phyloP scores from a whole-genome alignment of 306 rosid species.

The Inga oerstediana region DNA sequence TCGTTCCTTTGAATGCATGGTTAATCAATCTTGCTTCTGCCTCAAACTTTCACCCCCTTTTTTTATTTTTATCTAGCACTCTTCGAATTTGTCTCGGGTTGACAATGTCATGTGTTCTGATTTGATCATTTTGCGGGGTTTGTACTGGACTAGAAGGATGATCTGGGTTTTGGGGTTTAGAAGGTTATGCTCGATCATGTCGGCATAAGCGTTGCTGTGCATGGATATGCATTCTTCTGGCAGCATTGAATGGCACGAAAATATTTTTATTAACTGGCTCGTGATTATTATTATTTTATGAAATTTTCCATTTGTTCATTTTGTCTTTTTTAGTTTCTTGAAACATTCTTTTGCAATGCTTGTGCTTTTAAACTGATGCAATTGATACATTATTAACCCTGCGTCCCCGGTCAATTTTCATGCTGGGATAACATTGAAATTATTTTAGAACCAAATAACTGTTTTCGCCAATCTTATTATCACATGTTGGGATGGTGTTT shows the following conservation, averaged over 20 bases:
- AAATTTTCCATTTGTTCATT: neutral
- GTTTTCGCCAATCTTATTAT: neutral
- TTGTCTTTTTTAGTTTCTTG: neutral
- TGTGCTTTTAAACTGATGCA: neutral
- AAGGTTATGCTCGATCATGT: neutral
- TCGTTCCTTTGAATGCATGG: conserved; percentile 6
- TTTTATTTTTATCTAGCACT: neutral
- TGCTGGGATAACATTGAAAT: neutral
- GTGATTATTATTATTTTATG: neutral
- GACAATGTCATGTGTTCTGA: conserved; percentile 7
- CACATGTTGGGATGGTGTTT: neutral
- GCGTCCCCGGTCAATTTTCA: neutral
- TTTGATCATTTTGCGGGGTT: neutral
- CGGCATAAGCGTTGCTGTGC: no score
- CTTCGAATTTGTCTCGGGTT: neutral
- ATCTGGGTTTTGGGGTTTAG: neutral
- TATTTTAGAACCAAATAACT: neutral
- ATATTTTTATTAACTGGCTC: neutral
- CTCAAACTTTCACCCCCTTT: neutral
- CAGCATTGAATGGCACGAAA: neutral
- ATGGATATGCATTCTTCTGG: neutral
- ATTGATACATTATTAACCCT: neutral
- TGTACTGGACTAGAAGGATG: conserved; percentile 6
- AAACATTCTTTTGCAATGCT: neutral
- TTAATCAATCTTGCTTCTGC: conserved; percentile 6